Percentiles rank a stretch among this genome's conserved stretches.
phyloP scores from a whole-genome alignment of 2,329 filamentous ascomycete genomes.

The Calonectria leucothoes region DNA sequence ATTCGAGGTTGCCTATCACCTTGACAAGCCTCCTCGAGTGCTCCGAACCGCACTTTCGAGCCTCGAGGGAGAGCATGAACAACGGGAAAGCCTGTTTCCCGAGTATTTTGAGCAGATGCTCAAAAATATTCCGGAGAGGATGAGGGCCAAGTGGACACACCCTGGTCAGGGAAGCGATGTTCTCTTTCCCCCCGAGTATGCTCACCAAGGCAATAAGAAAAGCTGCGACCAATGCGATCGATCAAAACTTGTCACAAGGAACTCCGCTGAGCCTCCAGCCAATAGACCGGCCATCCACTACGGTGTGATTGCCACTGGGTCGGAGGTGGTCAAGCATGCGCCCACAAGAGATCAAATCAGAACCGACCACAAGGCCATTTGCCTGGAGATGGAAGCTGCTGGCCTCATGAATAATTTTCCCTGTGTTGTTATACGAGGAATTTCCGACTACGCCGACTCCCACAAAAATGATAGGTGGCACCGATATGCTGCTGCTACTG shows the following conservation, averaged over 20 bases:
- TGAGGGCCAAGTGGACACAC: neutral
- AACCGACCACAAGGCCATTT: neutral
- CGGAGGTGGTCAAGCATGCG: neutral
- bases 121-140: neutral
- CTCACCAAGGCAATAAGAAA: neutral
- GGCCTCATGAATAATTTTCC: neutral
- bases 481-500: neutral
- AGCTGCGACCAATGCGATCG: neutral
- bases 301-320: neutral
- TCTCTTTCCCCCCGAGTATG: neutral
- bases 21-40: neutral
- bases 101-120: neutral
- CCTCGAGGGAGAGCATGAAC: neutral
- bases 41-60: neutral
- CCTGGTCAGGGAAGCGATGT: neutral
- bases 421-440: neutral
- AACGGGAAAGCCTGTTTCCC: neutral
- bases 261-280: neutral
- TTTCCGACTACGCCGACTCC: neutral
- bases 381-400: neutral
- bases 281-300: neutral
- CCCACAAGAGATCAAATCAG: neutral
- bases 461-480: neutral
- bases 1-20: neutral
- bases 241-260: neutral